Conservation (phyloP, 2,329 filamentous ascomycete genomes). For the Neocucurbitaria cava region DNA sequence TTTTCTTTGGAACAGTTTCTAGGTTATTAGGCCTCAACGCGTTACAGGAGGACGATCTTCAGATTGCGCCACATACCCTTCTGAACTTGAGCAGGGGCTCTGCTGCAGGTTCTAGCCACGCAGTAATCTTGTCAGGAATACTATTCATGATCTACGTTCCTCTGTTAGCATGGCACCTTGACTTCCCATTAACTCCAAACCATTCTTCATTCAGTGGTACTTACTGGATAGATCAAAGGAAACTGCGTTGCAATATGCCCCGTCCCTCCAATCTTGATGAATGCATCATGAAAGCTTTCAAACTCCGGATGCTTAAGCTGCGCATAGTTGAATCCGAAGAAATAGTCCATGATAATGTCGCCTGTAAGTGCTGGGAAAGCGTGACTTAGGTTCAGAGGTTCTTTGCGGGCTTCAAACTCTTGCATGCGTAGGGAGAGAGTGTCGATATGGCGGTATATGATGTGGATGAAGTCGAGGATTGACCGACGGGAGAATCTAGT, state of each 20-base stretch:
- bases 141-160: conserved; percentile 37
- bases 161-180: not conserved
- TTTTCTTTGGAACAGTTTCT: not conserved
- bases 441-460: conserved; percentile 45
- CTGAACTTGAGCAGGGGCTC: conserved; percentile 42
- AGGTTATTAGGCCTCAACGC: not conserved
- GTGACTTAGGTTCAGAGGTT: conserved; percentile 38
- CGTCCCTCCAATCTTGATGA: conserved; percentile 38
- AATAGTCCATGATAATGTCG: conserved; percentile 57
- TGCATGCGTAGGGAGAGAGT: conserved; percentile 38
- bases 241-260: conserved; percentile 45
- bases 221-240: conserved; percentile 38
- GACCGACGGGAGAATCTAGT: conserved; percentile 46
- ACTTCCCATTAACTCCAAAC: not conserved
- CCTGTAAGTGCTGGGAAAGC: conserved; percentile 53
- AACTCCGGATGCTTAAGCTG: conserved; percentile 45
- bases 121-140: conserved; percentile 38
- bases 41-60: not conserved
- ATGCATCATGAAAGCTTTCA: conserved; percentile 44
- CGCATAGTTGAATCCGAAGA: conserved; percentile 45
- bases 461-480: conserved; percentile 44
- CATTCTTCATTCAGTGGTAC: conserved; percentile 4
- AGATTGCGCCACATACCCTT: conserved; percentile 24
- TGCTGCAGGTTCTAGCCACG: conserved; percentile 41
- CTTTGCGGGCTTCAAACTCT: conserved; percentile 38